A percentile compares a stretch with the other conserved stretches of the same genome.
These are phyloP conservation scores for Gastrolobium bilobum DNA, from an alignment of 306 rosid genomes.

Conservation along the genomic window DNA sequence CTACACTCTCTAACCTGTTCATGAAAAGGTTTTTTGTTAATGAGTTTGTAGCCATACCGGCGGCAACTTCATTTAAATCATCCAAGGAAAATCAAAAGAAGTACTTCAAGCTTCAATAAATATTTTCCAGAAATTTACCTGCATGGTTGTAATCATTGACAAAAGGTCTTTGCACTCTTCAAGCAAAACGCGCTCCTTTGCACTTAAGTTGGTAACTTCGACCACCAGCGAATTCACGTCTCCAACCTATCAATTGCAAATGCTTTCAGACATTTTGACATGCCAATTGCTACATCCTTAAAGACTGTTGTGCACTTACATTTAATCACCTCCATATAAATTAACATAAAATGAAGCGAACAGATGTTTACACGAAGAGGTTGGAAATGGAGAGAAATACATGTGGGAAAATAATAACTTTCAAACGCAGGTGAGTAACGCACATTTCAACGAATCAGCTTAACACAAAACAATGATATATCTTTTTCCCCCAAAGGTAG, in stretches of 20 bases:
- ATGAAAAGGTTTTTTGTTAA: constrained; percentile 32
- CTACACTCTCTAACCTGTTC: constrained; percentile 85
- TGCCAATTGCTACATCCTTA: constrained; percentile 5
- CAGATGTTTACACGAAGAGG: constrained; percentile 2
- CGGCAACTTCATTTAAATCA: constrained; percentile 31
- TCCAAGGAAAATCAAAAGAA: constrained; percentile 29
- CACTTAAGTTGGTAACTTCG: constrained; percentile 71
- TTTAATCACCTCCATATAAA: constrained; percentile 7
- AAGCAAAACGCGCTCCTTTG: constrained; percentile 83
- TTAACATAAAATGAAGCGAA: constrained; percentile 1
- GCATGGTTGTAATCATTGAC: constrained; percentile 75
- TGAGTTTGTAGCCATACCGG: constrained; percentile 3
- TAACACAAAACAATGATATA: neutral
- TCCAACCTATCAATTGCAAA: constrained; percentile 72
- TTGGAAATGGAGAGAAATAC: neutral
- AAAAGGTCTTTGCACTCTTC: constrained; percentile 75
- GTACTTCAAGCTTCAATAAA: constrained; percentile 5
- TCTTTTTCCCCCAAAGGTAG: neutral
- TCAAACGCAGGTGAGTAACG: neutral
- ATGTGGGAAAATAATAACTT: neutral
- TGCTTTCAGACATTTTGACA: constrained; percentile 41
- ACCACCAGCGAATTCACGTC: constrained; percentile 68
- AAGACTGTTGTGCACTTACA: neutral
- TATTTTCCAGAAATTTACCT: constrained; percentile 59
- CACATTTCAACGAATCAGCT: neutral